phyloP scores from a whole-genome alignment of 1,284 basidiomycete species.

The Austropuccinia psidii region DNA sequence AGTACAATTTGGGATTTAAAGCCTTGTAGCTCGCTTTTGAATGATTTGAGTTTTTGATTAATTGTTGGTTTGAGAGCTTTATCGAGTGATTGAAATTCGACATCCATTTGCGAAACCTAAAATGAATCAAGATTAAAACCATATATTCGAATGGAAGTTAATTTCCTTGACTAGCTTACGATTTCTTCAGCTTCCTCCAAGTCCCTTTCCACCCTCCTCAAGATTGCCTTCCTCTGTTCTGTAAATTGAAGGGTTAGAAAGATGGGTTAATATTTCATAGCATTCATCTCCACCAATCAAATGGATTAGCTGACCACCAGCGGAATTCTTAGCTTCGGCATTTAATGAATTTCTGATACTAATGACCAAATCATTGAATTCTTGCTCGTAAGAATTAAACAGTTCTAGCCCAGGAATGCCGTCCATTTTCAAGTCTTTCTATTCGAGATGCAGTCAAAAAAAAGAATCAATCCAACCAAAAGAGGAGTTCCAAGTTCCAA shows the following conservation, averaged over 20 bases:
- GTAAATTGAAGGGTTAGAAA: neutral
- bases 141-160: neutral
- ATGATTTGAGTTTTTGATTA: conserved; percentile 61
- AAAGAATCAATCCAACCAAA: too few species aligned
- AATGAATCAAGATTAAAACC: conserved; percentile 2
- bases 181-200: conserved; percentile 98
- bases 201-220: conserved; percentile 85
- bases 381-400: conserved; percentile 35
- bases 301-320: conserved; percentile 8
- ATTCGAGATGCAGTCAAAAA: too few species aligned
- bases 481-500: too few species aligned
- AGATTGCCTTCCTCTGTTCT: conserved; percentile 75
- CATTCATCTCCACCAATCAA: too few species aligned
- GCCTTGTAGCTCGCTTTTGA: conserved; percentile 63
- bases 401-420: conserved; percentile 27
- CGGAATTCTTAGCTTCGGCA: conserved; percentile 25
- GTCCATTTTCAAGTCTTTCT: conserved; percentile 1
- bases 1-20: conserved; percentile 64
- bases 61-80: conserved; percentile 69
- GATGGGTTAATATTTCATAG: neutral
- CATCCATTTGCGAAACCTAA: conserved; percentile 96
- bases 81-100: conserved; percentile 94
- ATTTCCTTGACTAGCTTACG: conserved; percentile 52
- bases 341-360: conserved; percentile 16
- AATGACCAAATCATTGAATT: conserved; percentile 34